Evolutionary conservation across 192 early-diverging fungal genomes (phyloP).

Genomic region (Geranomyces michiganensis): DNA sequence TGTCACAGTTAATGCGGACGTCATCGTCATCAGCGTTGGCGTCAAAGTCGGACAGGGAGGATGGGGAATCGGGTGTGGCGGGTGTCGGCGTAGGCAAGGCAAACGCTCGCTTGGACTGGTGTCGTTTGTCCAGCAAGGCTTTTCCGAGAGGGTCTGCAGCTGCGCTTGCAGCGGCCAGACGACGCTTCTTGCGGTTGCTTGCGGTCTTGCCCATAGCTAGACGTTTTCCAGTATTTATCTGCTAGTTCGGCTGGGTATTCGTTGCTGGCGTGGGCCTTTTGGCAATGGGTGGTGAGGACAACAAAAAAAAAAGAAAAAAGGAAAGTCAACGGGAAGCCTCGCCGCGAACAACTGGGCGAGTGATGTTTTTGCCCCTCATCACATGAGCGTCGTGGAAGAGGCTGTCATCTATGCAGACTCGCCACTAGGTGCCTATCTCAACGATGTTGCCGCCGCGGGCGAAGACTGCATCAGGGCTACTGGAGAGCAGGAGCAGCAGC

Average conservation of each 20-base stretch:
- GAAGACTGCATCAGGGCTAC: neutral
- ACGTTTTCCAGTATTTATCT: too few species aligned
- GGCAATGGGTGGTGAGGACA: too few species aligned
- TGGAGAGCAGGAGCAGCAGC: neutral
- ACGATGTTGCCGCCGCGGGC: neutral
- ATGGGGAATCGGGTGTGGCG: neutral
- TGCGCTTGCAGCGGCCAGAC: constrained; percentile 35
- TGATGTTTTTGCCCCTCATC: too few species aligned
- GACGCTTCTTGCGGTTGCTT: constrained; percentile 59
- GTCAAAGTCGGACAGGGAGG: neutral
- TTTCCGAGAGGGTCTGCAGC: neutral
- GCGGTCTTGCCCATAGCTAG: constrained; percentile 60
- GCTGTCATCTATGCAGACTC: constrained; percentile 3
- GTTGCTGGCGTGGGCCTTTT: too few species aligned
- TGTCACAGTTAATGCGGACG: constrained; percentile 3
- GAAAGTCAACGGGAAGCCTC: too few species aligned
- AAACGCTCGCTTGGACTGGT: neutral
- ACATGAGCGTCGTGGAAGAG: constrained; percentile 3
- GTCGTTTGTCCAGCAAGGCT: neutral
- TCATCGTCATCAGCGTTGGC: constrained; percentile 6
- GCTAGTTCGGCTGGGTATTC: too few species aligned
- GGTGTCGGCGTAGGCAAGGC: neutral
- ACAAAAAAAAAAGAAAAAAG: too few species aligned
- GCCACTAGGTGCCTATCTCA: neutral
- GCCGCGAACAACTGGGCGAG: too few species aligned